Percentiles rank a stretch among this genome's conserved stretches.
Evolutionary conservation across 176 grass and related monocot species (phyloP).

Genomic region (Ensete glaucum): DNA sequence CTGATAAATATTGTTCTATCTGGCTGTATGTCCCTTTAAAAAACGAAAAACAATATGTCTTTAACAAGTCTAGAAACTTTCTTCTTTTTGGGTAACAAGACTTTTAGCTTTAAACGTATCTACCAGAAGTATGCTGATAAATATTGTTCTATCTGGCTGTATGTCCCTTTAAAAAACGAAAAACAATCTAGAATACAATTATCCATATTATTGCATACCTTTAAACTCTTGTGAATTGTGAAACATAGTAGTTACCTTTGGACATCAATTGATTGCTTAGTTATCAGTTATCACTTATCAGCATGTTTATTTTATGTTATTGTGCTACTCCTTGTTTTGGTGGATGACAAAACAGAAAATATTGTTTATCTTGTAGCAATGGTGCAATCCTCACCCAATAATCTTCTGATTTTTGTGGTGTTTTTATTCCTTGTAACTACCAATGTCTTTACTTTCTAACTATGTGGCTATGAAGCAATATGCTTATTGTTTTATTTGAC

Average conservation of each 20-base stretch:
- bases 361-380: neutral
- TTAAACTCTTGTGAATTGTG: neutral
- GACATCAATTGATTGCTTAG: neutral
- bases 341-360: neutral
- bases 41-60: neutral
- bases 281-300: neutral
- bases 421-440: neutral
- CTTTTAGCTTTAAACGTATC: neutral
- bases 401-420: neutral
- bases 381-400: neutral
- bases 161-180: neutral
- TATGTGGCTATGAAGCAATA: neutral
- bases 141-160: neutral
- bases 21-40: neutral
- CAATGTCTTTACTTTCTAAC: neutral
- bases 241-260: neutral
- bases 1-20: neutral
- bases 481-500: neutral
- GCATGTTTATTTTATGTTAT: neutral
- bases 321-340: neutral
- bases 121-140: neutral
- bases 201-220: neutral
- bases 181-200: neutral
- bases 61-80: neutral
- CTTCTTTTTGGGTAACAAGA: neutral